Evolutionary conservation across 805 yeast genomes (phyloP).

Genomic region (Wickerhamiella slavikovae): DNA sequence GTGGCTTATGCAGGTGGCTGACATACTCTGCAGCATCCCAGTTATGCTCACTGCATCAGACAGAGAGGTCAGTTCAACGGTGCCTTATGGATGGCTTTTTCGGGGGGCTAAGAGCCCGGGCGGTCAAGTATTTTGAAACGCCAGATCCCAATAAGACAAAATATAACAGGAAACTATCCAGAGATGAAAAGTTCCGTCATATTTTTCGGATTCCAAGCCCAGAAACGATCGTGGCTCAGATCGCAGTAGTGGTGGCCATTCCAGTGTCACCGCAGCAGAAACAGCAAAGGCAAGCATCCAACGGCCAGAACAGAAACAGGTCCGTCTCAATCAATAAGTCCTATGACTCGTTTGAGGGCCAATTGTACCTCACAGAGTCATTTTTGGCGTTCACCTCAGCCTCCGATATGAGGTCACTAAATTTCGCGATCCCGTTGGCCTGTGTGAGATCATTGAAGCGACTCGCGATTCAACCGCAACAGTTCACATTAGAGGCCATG

Average conservation of each 20-base stretch:
- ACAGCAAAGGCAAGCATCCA: constrained; percentile 3
- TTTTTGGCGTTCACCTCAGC: constrained; percentile 57
- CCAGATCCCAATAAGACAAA: constrained; percentile 7
- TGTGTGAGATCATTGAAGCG: constrained; percentile 74
- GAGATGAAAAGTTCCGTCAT: constrained; percentile 49
- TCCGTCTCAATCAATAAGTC: constrained; percentile 4
- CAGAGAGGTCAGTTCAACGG: no score
- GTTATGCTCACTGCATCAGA: no score
- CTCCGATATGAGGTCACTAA: constrained; percentile 46
- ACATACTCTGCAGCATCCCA: no score
- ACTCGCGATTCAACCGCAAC: constrained; percentile 51
- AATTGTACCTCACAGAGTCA: constrained; percentile 50
- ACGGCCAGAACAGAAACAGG: constrained; percentile 7
- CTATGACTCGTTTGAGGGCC: constrained; percentile 31
- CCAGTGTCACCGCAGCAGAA: background rate
- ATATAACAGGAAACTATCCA: constrained; percentile 24
- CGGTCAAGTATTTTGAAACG: constrained; percentile 9
- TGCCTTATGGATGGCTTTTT: constrained; percentile 16
- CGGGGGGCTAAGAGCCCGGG: constrained; percentile 8
- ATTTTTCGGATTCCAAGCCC: constrained; percentile 53
- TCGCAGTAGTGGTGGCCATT: constrained; percentile 39
- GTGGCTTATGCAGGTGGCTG: no score
- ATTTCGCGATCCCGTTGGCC: constrained; percentile 50
- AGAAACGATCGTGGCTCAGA: constrained; percentile 45
- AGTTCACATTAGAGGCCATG: constrained; percentile 55